Evolutionary conservation across 345 rosid species (phyloP).

Genomic region (Hypericum perforatum): DNA sequence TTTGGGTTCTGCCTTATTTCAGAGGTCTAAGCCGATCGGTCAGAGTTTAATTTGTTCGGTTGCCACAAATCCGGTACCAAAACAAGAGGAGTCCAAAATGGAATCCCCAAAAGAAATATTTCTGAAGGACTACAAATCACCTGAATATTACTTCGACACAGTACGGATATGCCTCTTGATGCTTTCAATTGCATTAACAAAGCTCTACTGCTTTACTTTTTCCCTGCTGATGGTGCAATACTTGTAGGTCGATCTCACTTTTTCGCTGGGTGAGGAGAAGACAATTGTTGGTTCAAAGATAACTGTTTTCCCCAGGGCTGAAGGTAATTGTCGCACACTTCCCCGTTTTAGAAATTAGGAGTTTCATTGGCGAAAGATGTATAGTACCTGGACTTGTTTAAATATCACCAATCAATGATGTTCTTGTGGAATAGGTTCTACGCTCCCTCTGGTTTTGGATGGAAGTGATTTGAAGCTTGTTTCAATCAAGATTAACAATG

Average conservation of each 20-base stretch:
- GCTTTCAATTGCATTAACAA: background rate
- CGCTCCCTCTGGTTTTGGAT: conserved; percentile 69
- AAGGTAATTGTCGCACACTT: conserved; percentile 38
- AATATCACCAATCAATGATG: background rate
- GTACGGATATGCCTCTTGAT: conserved; percentile 25
- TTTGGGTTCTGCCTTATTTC: conserved; percentile 17
- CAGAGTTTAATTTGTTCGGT: conserved; percentile 66
- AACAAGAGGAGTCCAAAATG: conserved; percentile 24
- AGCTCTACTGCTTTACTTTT: conserved; percentile 8
- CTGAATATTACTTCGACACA: conserved; percentile 82
- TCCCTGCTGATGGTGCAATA: conserved; percentile 6
- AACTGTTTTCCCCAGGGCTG: conserved; percentile 57
- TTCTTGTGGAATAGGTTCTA: conserved; percentile 39
- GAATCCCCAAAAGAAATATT: conserved; percentile 79
- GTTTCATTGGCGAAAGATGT: too few species aligned
- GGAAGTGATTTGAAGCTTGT: conserved; percentile 71
- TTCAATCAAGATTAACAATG: conserved; percentile 56
- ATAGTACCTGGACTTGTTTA: background rate
- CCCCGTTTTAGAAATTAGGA: conserved; percentile 3
- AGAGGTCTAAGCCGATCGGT: conserved; percentile 45
- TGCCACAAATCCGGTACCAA: conserved; percentile 31
- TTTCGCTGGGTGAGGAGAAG: conserved; percentile 85
- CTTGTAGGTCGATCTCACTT: conserved; percentile 71
- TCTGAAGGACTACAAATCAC: conserved; percentile 84
- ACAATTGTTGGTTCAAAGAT: conserved; percentile 83